phyloP scores from a whole-genome alignment of 2,329 filamentous ascomycete genomes.

The Bertia moriformis region DNA sequence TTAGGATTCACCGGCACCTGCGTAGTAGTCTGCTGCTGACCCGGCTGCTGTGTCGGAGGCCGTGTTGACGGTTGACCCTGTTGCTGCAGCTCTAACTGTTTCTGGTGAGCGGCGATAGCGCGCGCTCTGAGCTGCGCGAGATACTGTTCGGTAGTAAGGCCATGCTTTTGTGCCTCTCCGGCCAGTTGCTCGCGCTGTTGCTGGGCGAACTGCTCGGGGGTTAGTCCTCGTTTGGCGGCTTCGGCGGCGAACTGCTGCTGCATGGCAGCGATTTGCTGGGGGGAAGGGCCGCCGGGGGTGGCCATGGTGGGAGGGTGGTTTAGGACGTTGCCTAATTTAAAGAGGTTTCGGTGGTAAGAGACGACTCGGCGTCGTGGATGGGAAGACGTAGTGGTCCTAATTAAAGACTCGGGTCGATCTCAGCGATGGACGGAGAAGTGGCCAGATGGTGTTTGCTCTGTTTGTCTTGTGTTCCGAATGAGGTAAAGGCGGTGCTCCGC shows the following conservation, averaged over 20 bases:
- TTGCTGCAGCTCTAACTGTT: background rate
- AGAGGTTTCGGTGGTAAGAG: too few species aligned
- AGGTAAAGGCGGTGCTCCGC: too few species aligned
- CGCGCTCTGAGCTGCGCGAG: conserved; percentile 54
- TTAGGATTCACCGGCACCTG: conserved; percentile 38
- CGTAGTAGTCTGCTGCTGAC: conserved; percentile 22
- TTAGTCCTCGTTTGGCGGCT: conserved; percentile 71
- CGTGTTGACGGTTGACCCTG: conserved; percentile 33
- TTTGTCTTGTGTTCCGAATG: too few species aligned
- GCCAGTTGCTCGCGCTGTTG: conserved; percentile 1
- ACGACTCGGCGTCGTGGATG: too few species aligned
- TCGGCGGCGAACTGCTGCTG: conserved; percentile 71
- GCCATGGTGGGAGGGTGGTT: background rate
- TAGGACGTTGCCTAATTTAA: background rate
- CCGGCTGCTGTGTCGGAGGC: conserved; percentile 21
- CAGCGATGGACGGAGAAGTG: too few species aligned
- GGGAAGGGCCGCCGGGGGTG: conserved; percentile 34
- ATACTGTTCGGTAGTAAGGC: background rate
- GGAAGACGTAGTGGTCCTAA: too few species aligned
- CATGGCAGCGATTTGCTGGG: conserved; percentile 74
- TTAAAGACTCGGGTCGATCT: too few species aligned
- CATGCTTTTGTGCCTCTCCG: background rate
- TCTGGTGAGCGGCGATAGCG: conserved; percentile 15
- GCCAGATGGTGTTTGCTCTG: too few species aligned
- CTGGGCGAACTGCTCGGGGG: conserved; percentile 57